Evolutionary conservation across 2,329 filamentous ascomycete genomes (phyloP).

Genomic region (Diaporthe capsici): DNA sequence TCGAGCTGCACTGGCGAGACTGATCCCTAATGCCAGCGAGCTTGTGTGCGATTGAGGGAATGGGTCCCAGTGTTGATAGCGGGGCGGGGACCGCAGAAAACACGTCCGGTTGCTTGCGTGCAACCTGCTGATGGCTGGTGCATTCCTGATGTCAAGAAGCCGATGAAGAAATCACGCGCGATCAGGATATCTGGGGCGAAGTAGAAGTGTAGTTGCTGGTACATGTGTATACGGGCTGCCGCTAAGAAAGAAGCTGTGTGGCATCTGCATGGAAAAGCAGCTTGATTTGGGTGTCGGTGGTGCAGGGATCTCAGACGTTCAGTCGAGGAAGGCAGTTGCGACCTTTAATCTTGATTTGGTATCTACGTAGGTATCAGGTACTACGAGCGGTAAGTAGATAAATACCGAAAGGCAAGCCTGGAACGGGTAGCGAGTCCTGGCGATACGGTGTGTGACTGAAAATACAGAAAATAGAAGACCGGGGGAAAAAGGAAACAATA

Average conservation of each 20-base stretch:
- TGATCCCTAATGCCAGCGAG: background rate
- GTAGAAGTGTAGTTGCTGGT: background rate
- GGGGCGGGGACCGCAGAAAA: background rate
- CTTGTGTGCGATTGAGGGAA: background rate
- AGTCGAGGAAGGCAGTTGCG: conserved; percentile 2
- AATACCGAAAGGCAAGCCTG: too few species aligned
- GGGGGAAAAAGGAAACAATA: background rate
- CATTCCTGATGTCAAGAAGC: background rate
- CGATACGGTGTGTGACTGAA: too few species aligned
- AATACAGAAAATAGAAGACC: background rate
- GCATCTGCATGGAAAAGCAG: conserved; percentile 11
- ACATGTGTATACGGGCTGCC: too few species aligned
- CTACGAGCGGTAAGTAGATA: background rate
- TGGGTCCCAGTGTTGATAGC: background rate
- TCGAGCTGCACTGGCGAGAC: background rate
- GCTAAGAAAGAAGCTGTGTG: background rate
- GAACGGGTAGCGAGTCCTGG: background rate
- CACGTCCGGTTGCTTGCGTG: background rate
- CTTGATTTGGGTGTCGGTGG: conserved; percentile 7
- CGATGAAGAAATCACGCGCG: background rate
- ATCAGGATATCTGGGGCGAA: background rate
- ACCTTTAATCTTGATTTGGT: background rate
- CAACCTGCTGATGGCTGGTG: background rate
- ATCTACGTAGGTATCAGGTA: background rate
- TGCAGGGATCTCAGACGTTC: background rate